phyloP scores from a whole-genome alignment of 164 flowering plant species.

The Euptelea pleiosperma region DNA sequence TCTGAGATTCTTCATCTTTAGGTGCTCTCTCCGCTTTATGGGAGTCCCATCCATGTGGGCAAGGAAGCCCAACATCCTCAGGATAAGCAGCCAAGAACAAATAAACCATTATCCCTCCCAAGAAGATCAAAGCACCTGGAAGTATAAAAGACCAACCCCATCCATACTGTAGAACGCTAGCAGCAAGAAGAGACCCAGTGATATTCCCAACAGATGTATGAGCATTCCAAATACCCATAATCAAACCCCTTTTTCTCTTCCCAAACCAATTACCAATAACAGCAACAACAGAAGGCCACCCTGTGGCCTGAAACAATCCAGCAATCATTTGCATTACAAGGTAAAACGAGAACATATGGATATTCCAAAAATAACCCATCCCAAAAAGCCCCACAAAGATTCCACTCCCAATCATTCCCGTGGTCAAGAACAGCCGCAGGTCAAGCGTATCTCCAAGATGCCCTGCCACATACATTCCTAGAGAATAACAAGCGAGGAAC shows the following conservation, averaged over 20 bases:
- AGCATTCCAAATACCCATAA: slow-evolving; percentile 95
- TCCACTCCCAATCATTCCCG: slow-evolving; percentile 93
- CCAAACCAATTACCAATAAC: slow-evolving; percentile 97
- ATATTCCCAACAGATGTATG: slow-evolving; percentile 89
- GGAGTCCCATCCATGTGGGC: slow-evolving; percentile 24
- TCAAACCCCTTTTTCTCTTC: slow-evolving; percentile 80
- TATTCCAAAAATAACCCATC: slow-evolving; percentile 74
- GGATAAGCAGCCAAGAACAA: slow-evolving; percentile 84
- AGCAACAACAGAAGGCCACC: slow-evolving; percentile 98
- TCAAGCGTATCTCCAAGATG: slow-evolving; percentile 84
- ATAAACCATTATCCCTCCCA: slow-evolving; percentile 71
- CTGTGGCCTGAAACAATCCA: slow-evolving; percentile 95
- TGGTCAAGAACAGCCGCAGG: slow-evolving; percentile 64
- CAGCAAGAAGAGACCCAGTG: slow-evolving; percentile 78
- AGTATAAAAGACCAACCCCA: slow-evolving; percentile 97
- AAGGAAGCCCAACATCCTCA: slow-evolving; percentile 68
- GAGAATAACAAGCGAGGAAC: slow-evolving; percentile 74
- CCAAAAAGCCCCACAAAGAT: slow-evolving; percentile 79
- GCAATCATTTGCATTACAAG: slow-evolving; percentile 83
- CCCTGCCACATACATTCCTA: slow-evolving; percentile 88
- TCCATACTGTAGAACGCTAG: slow-evolving; percentile 64
- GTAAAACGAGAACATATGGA: slow-evolving; percentile 67
- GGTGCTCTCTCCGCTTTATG: slow-evolving; percentile 6
- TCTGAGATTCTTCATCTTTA: slow-evolving; percentile 43
- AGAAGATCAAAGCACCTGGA: slow-evolving; percentile 61